A percentile compares a stretch with the other conserved stretches of the same genome.
Evolutionary conservation across 2,329 filamentous ascomycete genomes (phyloP).

Genomic region (Calonectria ilicicola): DNA sequence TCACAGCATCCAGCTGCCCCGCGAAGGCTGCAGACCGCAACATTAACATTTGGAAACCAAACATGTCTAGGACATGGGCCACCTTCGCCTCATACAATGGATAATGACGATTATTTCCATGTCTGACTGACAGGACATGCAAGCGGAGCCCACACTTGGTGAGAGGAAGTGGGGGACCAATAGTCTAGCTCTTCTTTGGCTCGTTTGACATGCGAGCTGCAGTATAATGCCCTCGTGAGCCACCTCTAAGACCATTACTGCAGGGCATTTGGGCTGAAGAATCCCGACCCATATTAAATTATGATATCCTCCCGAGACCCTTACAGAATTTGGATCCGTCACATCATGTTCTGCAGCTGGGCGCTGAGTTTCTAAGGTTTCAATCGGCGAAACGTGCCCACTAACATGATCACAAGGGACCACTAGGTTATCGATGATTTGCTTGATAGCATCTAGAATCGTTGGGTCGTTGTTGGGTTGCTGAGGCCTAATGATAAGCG

Average conservation of each 20-base stretch:
- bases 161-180: conserved; percentile 22
- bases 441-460: not conserved
- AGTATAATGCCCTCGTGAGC: conserved; percentile 41
- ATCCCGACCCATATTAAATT: conserved; percentile 13
- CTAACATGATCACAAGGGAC: not conserved
- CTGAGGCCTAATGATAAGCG: conserved; percentile 14
- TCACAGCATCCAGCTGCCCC: not conserved
- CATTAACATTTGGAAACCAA: not conserved
- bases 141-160: conserved; percentile 22
- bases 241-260: conserved; percentile 16
- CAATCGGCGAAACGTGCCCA: not conserved
- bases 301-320: not conserved
- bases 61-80: not conserved
- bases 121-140: conserved; percentile 29
- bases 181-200: conserved; percentile 15
- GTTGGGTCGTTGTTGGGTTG: conserved; percentile 21
- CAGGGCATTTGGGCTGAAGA: conserved; percentile 31
- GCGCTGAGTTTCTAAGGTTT: not conserved
- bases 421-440: not conserved
- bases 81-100: not conserved
- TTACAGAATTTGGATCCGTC: conserved; percentile 2
- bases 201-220: conserved; percentile 29
- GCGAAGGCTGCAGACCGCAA: conserved; percentile 10
- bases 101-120: conserved; percentile 23
- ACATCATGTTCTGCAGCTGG: conserved; percentile 11